Percentiles rank a stretch among this genome's conserved stretches.
Conservation (phyloP, 306 rosid genomes). For the Potentilla sterilis region DNA sequence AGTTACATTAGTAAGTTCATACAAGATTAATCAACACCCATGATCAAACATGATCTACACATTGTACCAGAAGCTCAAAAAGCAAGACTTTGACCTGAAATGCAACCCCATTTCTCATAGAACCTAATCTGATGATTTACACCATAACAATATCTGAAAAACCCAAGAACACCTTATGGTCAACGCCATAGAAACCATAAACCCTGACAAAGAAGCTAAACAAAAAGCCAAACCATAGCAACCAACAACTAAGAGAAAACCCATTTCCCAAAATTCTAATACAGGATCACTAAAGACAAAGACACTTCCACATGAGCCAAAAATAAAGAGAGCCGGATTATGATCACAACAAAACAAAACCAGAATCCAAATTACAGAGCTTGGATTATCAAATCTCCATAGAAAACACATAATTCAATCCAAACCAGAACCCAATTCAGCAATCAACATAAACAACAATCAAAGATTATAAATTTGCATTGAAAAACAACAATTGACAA, state of each 20-base stretch:
- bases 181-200: constrained; percentile 13
- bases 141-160: background rate
- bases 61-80: background rate
- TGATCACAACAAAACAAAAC: background rate
- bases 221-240: background rate
- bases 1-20: background rate
- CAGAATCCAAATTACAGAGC: background rate
- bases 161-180: background rate
- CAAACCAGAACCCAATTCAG: constrained; percentile 4
- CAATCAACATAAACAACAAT: constrained; percentile 13
- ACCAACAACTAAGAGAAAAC: background rate
- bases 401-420: constrained; percentile 7
- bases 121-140: background rate
- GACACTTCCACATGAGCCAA: background rate
- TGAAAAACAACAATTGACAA: background rate
- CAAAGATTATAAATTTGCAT: background rate
- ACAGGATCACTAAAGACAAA: background rate
- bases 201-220: background rate
- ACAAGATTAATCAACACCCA: background rate
- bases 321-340: background rate
- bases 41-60: background rate
- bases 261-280: background rate
- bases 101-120: constrained; percentile 5
- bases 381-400: background rate
- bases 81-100: background rate